A percentile compares a stretch with the other conserved stretches of the same genome.
Evolutionary conservation across 805 yeast genomes (phyloP).

Genomic region (Soucietia sequanensis): DNA sequence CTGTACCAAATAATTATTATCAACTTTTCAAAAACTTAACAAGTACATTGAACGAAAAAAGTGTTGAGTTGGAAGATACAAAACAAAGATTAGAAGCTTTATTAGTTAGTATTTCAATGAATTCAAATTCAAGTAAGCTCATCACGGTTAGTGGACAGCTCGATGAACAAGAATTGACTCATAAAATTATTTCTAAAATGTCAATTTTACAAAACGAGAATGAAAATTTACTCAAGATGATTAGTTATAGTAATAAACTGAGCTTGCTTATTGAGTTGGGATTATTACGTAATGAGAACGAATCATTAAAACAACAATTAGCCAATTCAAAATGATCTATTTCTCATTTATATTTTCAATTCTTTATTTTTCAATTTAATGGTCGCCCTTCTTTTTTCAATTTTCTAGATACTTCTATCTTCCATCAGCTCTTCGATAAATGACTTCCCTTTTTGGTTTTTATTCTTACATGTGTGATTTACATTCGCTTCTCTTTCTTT

Average conservation of each 20-base stretch:
- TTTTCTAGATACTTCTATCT: too few species aligned
- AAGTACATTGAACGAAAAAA: constrained; percentile 43
- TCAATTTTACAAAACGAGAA: constrained; percentile 66
- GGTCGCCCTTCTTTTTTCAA: too few species aligned
- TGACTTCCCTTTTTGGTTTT: too few species aligned
- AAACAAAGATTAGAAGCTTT: constrained; percentile 63
- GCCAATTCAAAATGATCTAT: too few species aligned
- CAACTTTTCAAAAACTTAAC: constrained; percentile 50
- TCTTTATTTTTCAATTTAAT: too few species aligned
- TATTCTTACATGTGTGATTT: too few species aligned
- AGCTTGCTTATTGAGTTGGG: constrained; percentile 70
- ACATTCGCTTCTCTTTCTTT: too few species aligned
- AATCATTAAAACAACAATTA: background rate
- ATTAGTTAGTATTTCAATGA: constrained; percentile 28
- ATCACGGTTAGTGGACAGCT: constrained; percentile 55
- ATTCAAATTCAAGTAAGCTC: constrained; percentile 13
- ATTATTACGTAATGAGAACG: constrained; percentile 45
- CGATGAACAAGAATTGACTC: constrained; percentile 75
- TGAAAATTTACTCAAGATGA: constrained; percentile 63
- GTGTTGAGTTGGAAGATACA: constrained; percentile 57
- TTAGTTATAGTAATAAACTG: constrained; percentile 74
- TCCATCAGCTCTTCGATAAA: too few species aligned
- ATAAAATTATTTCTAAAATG: constrained; percentile 63
- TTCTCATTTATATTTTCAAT: too few species aligned
- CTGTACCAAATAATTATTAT: constrained; percentile 44